phyloP scores from a whole-genome alignment of 176 grass and related monocot species.

The Carex pumila region DNA sequence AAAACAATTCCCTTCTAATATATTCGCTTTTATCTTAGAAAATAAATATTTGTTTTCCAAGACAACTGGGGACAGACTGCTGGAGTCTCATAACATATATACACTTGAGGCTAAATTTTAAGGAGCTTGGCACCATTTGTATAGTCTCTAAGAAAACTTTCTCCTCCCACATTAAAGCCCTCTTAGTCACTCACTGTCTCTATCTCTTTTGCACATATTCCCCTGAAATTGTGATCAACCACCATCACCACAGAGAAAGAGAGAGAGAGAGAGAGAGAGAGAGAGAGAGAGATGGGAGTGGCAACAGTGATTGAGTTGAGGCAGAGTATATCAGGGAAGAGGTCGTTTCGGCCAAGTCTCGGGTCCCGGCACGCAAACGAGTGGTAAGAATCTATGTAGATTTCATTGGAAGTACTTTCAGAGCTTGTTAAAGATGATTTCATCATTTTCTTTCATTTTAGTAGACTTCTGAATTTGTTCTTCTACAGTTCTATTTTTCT shows the following conservation, averaged over 20 bases:
- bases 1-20: too few relatives aligned
- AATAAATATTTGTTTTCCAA: slow-evolving; percentile 18
- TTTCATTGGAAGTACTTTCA: background rate
- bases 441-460: background rate
- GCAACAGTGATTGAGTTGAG: slow-evolving; percentile 83
- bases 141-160: background rate
- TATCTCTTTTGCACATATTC: background rate
- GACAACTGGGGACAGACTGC: slow-evolving; percentile 7
- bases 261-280: slow-evolving; percentile 23
- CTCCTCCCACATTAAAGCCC: slow-evolving; percentile 5
- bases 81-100: slow-evolving; percentile 10
- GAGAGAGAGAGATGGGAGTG: slow-evolving; percentile 58
- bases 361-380: slow-evolving; percentile 63
- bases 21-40: background rate
- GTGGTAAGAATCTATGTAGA: slow-evolving; percentile 42
- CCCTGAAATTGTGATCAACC: background rate
- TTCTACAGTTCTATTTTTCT: background rate
- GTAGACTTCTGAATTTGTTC: background rate
- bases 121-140: background rate
- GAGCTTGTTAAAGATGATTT: background rate
- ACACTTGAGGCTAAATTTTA: background rate
- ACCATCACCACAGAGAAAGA: slow-evolving; percentile 3
- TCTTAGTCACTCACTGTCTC: background rate
- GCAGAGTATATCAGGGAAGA: slow-evolving; percentile 93
- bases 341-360: slow-evolving; percentile 61